phyloP scores from a whole-genome alignment of 108 stramenopile genomes.

The Fragilaria crotonensis region DNA sequence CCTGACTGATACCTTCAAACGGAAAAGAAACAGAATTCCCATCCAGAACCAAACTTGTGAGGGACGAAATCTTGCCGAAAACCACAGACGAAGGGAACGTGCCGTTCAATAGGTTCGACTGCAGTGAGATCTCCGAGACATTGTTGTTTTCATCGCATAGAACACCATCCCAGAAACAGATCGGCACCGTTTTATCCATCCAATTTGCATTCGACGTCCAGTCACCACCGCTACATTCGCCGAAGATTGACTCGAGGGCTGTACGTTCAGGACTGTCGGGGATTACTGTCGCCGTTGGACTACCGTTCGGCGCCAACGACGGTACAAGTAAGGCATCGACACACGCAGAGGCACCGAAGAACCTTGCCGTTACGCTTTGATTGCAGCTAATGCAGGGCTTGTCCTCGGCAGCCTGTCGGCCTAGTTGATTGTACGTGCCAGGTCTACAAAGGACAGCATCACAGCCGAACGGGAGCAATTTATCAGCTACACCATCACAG shows the following conservation, averaged over 20 bases:
- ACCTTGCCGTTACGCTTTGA: not conserved
- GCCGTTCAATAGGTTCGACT: not conserved
- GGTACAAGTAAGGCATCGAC: not conserved
- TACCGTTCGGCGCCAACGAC: not conserved
- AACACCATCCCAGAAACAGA: conserved; percentile 1
- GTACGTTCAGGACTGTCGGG: not conserved
- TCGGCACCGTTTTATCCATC: not conserved
- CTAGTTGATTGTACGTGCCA: conserved; percentile 61
- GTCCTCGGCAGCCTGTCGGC: conserved; percentile 38
- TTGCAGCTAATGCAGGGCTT: conserved; percentile 36
- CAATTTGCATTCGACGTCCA: not conserved
- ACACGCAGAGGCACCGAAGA: not conserved
- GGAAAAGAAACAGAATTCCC: not conserved
- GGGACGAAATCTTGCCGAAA: not conserved
- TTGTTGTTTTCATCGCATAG: not conserved
- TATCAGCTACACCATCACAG: conserved; percentile 57
- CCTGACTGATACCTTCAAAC: not conserved
- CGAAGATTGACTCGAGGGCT: not conserved
- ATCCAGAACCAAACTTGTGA: not conserved
- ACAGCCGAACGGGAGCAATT: conserved; percentile 40
- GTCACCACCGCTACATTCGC: not conserved
- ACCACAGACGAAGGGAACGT: conserved; percentile 1
- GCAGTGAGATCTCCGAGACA: not conserved
- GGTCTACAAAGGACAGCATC: conserved; percentile 64
- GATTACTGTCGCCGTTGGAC: not conserved